Evolutionary conservation across 345 rosid species (phyloP), one percentile per base, ranked within the genome.

Genomic region (Pistacia integerrima): DNA sequence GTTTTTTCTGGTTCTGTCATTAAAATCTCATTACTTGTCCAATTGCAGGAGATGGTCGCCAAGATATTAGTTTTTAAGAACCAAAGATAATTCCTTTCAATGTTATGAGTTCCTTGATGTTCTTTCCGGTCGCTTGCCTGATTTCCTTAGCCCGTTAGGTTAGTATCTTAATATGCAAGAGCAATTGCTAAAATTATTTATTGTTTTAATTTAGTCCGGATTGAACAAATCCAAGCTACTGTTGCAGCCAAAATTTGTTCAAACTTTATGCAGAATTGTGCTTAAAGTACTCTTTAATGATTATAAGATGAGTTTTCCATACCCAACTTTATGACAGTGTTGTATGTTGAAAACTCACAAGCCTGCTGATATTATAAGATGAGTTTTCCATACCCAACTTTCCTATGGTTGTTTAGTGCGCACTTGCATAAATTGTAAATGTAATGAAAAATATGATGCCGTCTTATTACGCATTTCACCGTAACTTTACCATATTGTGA

Each of bases 1-100:
- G 30, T 48, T 46, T 49, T 54, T 30, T 33, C 82, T 25, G 46
- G 28, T 80, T 35, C 5, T 70, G 3, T 49, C 30, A 17, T 55
- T 33, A 18, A 59, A 60, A 28, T 30, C 67, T 58, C 58, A 49
- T 55, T 12, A 25, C 46, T 64, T 69, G 58, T 52, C 59, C 76
- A 68, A 72, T 64, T 20, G 80, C 82, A 76, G 80, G 75, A 78
- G 79, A 48, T 28, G 65, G 22, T 46, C 78, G 17, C 75, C 73
- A 5, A 57, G 57, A 28, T 22, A 16, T 62, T 44, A 74, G 48
- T 52, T 35, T 52, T 74, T 20, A 63, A 60, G 52, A 76, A 74
- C 68, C 67, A 17, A 58, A 33, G 75, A 33, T 38, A 38, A 38
- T 38, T 38, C 41, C 41, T 3, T 3, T 2, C 41, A 30, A 30